Evolutionary conservation across 2,329 filamentous ascomycete species (phyloP), one percentile per base, ranked within the genome.

Genomic region (Xylariaceae sp.): DNA sequence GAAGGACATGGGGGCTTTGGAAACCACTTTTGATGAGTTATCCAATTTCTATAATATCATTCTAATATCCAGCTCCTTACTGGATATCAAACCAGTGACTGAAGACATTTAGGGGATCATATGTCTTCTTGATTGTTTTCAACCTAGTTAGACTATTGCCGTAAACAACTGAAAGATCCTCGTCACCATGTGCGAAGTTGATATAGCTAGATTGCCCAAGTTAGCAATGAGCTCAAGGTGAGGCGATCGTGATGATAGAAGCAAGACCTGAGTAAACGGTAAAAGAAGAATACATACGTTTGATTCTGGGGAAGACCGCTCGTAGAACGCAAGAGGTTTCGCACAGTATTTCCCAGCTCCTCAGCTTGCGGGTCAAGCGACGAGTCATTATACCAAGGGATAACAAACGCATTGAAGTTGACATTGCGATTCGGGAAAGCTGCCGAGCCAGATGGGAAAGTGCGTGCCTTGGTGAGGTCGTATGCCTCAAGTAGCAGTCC

Each of bases 401-500:
- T 37, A 11, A 25, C 22, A 16, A 44, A 33, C 22, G 23, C 23
- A 11, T 44, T 25, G 23, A 33, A 22, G 11, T 33, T 44, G 21
- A 33, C 33, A n/a, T 38, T 44, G 4, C 41, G 17, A 25, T 38
- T 20, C 6, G 34, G 41, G 41, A 44, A 44, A 21, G 41, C 35
- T 5, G 41, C 35, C 22, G 38, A 32, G 12, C n/a, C 23, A 10
- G 38, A 6, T 17, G 21, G 20, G 17, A 43, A 20, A 8, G 41
- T 22, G 6, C 44, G 40, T 20, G 41, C 39, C 20, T 48, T 52
- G 22, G 36, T 42, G 23, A 46, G 41, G 34, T 38, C 33, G 34
- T 46, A 49, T 5, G 35, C 37, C 36, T 46, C 42, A 12, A 52
- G 35, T n/a, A 50, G 40, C 17, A 50, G 40, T 4, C 32, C 42